These are phyloP conservation scores for Debaryomyces udenii DNA, from an alignment of 1,139 yeast genomes.

Conservation along the genomic window DNA sequence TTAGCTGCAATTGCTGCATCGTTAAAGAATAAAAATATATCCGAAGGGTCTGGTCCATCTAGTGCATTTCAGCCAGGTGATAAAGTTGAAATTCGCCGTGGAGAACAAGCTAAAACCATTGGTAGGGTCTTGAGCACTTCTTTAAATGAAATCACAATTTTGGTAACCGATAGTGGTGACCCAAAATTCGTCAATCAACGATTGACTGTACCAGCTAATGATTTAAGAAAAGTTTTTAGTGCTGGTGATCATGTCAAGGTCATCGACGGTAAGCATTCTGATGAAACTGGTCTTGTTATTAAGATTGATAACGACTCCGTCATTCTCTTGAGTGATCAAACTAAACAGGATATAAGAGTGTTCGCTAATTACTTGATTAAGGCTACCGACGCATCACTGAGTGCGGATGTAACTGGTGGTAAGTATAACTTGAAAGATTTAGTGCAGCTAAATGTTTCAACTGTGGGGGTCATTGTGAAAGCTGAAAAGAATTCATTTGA, in stretches of 20 bases:
- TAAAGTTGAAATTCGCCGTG: constrained; percentile 85
- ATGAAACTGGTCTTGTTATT: constrained; percentile 94
- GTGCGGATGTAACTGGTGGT: constrained; percentile 48
- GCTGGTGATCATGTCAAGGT: constrained; percentile 97
- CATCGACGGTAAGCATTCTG: constrained; percentile 86
- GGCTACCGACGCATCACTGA: constrained; percentile 69
- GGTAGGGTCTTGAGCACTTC: constrained; percentile 78
- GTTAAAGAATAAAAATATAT: constrained; percentile 57
- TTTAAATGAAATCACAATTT: constrained; percentile 62
- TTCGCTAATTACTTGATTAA: constrained; percentile 86
- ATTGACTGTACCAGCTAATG: constrained; percentile 71
- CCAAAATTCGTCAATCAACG: constrained; percentile 51
- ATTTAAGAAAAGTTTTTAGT: constrained; percentile 80
- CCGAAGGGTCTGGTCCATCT: constrained; percentile 29
- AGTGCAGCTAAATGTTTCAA: constrained; percentile 83
- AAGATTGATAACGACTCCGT: constrained; percentile 82
- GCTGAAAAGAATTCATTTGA: constrained; percentile 87
- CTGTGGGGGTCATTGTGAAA: constrained; percentile 86
- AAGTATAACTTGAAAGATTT: constrained; percentile 86
- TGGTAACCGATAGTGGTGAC: constrained; percentile 56
- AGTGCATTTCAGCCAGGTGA: constrained; percentile 88
- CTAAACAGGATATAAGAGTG: constrained; percentile 84
- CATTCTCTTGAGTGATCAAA: constrained; percentile 85
- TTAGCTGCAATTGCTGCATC: constrained; percentile 83
- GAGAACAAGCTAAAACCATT: constrained; percentile 89